Evolutionary conservation across 2,329 filamentous ascomycete species (phyloP).

Genomic region (Claviceps spartinae): DNA sequence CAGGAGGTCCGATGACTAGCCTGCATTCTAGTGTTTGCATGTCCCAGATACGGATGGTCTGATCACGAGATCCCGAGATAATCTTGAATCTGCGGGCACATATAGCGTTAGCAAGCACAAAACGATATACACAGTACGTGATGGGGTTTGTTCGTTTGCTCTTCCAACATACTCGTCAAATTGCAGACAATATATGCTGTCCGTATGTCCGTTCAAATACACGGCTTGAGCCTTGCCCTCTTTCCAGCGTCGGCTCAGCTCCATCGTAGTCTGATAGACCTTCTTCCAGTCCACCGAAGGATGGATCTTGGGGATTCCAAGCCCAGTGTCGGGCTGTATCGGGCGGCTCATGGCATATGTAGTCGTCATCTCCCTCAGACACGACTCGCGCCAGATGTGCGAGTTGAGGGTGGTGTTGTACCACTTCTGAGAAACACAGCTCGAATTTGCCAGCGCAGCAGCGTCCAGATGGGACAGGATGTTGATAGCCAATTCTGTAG

Average conservation of each 20-base stretch:
- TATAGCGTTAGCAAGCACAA: conserved; percentile 2
- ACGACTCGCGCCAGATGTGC: conserved; percentile 51
- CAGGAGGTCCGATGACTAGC: conserved; percentile 71
- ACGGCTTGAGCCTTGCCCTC: conserved; percentile 64
- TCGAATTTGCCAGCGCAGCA: conserved; percentile 32
- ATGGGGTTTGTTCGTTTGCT: too few relatives aligned
- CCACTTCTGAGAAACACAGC: conserved; percentile 40
- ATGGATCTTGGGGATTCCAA: conserved; percentile 39
- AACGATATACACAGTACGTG: not conserved
- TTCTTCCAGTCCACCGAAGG: conserved; percentile 71
- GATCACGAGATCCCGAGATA: conserved; percentile 89
- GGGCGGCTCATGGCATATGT: conserved; percentile 45
- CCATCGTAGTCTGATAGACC: conserved; percentile 65
- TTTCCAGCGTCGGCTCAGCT: conserved; percentile 69
- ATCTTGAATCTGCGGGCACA: conserved; percentile 60
- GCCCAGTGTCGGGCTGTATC: conserved; percentile 38
- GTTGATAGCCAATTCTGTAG: conserved; percentile 44
- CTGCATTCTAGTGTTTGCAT: conserved; percentile 76
- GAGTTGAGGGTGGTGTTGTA: conserved; percentile 32
- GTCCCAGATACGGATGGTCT: conserved; percentile 93
- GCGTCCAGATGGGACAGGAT: conserved; percentile 44
- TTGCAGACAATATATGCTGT: conserved; percentile 95
- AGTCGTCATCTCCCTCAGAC: conserved; percentile 44
- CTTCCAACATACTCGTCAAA: conserved; percentile 69
- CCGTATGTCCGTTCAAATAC: conserved; percentile 84